Evolutionary conservation across 257 asterid genomes (phyloP).

Genomic region (Vinca minor): DNA sequence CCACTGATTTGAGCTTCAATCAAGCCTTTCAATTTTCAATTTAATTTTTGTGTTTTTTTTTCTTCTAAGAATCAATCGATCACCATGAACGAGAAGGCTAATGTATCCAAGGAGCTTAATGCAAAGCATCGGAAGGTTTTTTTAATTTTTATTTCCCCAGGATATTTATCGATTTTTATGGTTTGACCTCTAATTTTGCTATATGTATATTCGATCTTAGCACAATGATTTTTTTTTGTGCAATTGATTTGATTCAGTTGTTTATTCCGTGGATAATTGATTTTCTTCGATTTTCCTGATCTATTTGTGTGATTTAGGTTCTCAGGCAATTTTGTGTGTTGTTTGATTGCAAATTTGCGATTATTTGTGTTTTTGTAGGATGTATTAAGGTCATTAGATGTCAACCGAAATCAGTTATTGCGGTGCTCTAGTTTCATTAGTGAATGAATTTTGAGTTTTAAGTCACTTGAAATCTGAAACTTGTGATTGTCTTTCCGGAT

Average conservation of each 20-base stretch:
- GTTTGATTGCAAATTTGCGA: not conserved
- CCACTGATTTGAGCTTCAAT: no score
- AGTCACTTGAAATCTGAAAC: not conserved
- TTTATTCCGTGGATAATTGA: not conserved
- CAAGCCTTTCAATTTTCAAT: conserved; percentile 18
- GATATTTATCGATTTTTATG: not conserved
- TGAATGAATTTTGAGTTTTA: not conserved
- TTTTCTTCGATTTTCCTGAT: not conserved
- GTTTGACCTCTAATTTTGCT: conserved; percentile 4
- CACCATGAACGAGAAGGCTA: conserved; percentile 91
- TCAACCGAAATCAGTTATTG: not conserved
- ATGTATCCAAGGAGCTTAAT: conserved; percentile 92
- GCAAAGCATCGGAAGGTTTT: conserved; percentile 87
- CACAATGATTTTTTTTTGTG: not conserved
- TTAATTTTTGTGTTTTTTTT: not conserved
- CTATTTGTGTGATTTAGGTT: not conserved
- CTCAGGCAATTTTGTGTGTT: not conserved
- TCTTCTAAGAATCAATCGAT: not conserved
- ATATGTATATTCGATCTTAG: not conserved
- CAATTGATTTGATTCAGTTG: not conserved
- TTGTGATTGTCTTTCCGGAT: not conserved
- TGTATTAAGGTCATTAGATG: not conserved
- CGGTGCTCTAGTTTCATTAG: not conserved
- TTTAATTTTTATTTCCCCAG: not conserved
- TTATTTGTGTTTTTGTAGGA: not conserved